Conservation (phyloP, 306 rosid species). For the Medicago arabica region DNA sequence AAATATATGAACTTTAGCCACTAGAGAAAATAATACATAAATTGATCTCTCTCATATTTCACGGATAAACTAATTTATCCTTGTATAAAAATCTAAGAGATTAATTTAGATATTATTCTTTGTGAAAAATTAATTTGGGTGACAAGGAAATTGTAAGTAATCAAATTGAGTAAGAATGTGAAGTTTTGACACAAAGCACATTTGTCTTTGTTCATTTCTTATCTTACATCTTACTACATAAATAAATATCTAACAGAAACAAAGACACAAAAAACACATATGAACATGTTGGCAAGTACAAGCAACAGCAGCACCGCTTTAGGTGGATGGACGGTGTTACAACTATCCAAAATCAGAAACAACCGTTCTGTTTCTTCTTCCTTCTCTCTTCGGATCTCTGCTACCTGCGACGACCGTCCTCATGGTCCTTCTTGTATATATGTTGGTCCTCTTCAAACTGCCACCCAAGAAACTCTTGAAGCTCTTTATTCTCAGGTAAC, state of each 20-base stretch:
- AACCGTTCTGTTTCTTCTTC: slow-evolving; percentile 39
- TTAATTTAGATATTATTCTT: too few relatives aligned
- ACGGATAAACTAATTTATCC: too few relatives aligned
- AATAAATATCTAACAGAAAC: neutral
- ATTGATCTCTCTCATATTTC: too few relatives aligned
- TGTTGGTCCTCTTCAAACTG: slow-evolving; percentile 90
- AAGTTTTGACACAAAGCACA: neutral
- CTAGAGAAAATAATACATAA: too few relatives aligned
- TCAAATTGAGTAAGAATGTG: neutral
- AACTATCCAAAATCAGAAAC: slow-evolving; percentile 13
- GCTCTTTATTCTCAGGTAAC: slow-evolving; percentile 80
- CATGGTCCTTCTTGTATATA: slow-evolving; percentile 71
- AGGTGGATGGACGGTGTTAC: slow-evolving; percentile 17
- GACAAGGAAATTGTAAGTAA: too few relatives aligned
- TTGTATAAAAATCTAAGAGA: too few relatives aligned
- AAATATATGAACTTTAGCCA: too few relatives aligned
- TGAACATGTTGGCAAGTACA: slow-evolving; percentile 1
- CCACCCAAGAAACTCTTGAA: slow-evolving; percentile 87
- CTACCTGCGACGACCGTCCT: slow-evolving; percentile 52
- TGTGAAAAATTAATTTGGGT: too few relatives aligned
- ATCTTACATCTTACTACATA: neutral
- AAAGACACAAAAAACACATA: neutral
- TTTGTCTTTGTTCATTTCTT: neutral
- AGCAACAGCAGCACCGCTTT: neutral
- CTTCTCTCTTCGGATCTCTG: slow-evolving; percentile 44